Percentiles rank a stretch among this genome's conserved stretches.
Evolutionary conservation across 139 green algal species (phyloP).

Genomic region (Ettlia oleoabundans): DNA sequence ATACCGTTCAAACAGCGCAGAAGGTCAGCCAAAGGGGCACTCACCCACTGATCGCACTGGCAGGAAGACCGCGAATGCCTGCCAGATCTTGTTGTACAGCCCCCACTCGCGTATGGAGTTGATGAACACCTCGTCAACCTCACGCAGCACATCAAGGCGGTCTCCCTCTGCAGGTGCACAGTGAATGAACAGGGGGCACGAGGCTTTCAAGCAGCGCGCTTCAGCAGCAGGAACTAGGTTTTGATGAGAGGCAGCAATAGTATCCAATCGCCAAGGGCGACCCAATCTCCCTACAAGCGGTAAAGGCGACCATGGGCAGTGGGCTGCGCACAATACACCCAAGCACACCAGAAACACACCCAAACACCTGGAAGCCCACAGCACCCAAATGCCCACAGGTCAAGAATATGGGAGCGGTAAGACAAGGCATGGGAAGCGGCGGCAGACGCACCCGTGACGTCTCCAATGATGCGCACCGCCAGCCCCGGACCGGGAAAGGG

Average conservation of each 20-base stretch:
- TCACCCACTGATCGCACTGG: slow-evolving; percentile 84
- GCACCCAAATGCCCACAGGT: too few species aligned
- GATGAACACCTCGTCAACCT: slow-evolving; percentile 98
- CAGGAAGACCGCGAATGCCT: slow-evolving; percentile 99
- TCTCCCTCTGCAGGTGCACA: slow-evolving; percentile 2
- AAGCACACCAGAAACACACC: too few species aligned
- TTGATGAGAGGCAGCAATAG: background rate
- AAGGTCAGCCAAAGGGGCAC: too few species aligned
- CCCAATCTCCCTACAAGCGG: too few species aligned
- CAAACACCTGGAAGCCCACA: too few species aligned
- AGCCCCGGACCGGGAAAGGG: slow-evolving; percentile 98
- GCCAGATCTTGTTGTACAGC: slow-evolving; percentile 99
- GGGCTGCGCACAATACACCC: too few species aligned
- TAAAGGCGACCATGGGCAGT: too few species aligned
- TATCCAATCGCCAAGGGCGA: too few species aligned
- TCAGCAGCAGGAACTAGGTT: background rate
- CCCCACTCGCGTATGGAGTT: slow-evolving; percentile 91
- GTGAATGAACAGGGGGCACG: background rate
- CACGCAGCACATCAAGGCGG: slow-evolving; percentile 45
- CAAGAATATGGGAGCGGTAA: too few species aligned
- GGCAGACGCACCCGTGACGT: slow-evolving; percentile 87
- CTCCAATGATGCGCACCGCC: slow-evolving; percentile 94
- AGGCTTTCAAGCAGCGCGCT: too few species aligned
- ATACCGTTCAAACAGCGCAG: too few species aligned
- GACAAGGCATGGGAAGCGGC: too few species aligned